Base-by-base conservation (phyloP, 148 eudicot species). In the Beta vulgaris region DNA sequence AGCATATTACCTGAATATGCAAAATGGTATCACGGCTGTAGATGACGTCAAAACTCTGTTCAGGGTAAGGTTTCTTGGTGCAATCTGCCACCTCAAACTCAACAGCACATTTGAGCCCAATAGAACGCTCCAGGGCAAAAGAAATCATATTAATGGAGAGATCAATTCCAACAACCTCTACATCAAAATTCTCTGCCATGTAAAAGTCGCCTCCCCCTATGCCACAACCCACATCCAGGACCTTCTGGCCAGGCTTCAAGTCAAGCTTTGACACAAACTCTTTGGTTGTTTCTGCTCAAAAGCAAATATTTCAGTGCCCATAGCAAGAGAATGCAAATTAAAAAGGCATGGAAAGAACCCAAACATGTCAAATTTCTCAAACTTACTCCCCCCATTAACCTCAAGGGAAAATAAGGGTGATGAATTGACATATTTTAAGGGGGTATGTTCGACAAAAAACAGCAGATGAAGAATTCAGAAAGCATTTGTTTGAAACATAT, bases 21-120 rank as follows among this genome's bases (percentile, higher is more conserved):
- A 96, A 89, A 76, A 96, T 96, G 51, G 99, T 96, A 78, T 96
- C 99, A 19, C 99, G 99, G 68, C 99, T 96, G 81, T 96, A 96
- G 82, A 96, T 91, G 36, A 96, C 93, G 81, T 96, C 99, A 78
- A 96, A 96, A 42, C 85, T 73, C 82, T 81, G 72, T 58, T 84
- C 90, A 49, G 97, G 93, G 82, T 96, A 96, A 46, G 79, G 75
- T 87, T 91, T 96, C 89, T 85, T 92, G 80, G 98, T 96, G 82
- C 98, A 96, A 75, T 96, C 99, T 67, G 97, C 93, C 79, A 96
- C 99, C 84, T 92, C 99, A 79, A 95, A 95, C 84, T 92, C 98
- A 57, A 95, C 97, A 65, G 97, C 81, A 75, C 90, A 91, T 40
- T 84, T 87, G 76, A 89, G 97, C 21, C 98, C 98, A 78, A 89